phyloP scores from a whole-genome alignment of 2,329 filamentous ascomycete genomes.

The Phyllosticta ampelicida region DNA sequence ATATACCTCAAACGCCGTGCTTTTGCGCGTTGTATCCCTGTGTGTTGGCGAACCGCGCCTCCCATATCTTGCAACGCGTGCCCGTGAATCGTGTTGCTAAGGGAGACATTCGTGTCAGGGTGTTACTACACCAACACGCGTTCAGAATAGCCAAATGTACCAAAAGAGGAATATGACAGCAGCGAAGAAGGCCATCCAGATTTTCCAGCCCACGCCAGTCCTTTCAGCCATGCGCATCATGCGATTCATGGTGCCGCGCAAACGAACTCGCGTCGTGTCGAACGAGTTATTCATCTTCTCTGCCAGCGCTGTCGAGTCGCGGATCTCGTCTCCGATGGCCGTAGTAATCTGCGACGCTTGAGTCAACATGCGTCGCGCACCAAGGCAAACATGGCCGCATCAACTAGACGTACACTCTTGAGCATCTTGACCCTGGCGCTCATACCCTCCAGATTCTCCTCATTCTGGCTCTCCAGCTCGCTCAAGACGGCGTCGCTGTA shows the following conservation, averaged over 20 bases:
- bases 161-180: constrained; percentile 74
- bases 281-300: constrained; percentile 96
- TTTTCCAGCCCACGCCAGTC: constrained; percentile 91
- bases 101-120: not conserved
- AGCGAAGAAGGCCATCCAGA: constrained; percentile 83
- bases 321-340: constrained; percentile 91
- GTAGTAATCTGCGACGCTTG: constrained; percentile 59
- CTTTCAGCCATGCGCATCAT: constrained; percentile 94
- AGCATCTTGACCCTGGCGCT: constrained; percentile 79
- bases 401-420: constrained; percentile 59
- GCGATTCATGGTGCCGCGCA: constrained; percentile 89
- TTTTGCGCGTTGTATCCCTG: constrained; percentile 4
- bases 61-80: constrained; percentile 1
- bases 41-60: not conserved
- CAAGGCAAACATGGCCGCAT: not conserved
- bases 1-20: constrained; percentile 8
- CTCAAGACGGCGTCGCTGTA: constrained; percentile 87
- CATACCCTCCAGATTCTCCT: constrained; percentile 80
- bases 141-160: constrained; percentile 80
- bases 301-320: constrained; percentile 74
- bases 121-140: not conserved
- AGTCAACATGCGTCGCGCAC: not conserved
- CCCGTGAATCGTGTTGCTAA: not conserved
- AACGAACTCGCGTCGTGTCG: constrained; percentile 67
- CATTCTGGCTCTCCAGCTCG: constrained; percentile 93